These are phyloP conservation scores for Paramyrothecium sp. DNA, from an alignment of 2,329 filamentous ascomycete genomes.

Conservation along the genomic window DNA sequence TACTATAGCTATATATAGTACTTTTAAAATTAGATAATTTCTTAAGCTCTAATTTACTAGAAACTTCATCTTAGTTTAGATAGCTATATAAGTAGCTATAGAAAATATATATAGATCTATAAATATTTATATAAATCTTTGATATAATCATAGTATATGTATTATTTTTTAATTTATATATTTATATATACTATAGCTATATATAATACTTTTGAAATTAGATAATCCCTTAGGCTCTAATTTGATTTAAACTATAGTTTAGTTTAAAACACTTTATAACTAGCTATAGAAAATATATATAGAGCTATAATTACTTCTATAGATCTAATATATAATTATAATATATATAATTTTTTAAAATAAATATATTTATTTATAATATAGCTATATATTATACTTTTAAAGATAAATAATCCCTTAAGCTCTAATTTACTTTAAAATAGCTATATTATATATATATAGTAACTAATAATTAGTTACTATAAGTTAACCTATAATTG, in stretches of 20 bases:
- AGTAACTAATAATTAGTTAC: constrained; percentile 1
- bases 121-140: not conserved
- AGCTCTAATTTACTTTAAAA: not conserved
- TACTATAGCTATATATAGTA: not conserved
- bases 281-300: no score
- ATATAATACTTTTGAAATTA: not conserved
- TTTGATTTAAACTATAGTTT: not conserved
- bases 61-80: no score
- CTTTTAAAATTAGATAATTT: no score
- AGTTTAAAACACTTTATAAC: not conserved
- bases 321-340: constrained; percentile 3
- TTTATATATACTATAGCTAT: not conserved
- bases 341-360: not conserved
- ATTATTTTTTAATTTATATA: no score
- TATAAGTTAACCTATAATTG: no score
- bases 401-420: constrained; percentile 4
- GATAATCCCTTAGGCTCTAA: not conserved
- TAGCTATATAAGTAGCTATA: no score
- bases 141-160: no score
- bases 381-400: not conserved
- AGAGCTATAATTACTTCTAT: no score
- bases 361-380: not conserved
- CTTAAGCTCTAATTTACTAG: no score
- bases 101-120: not conserved
- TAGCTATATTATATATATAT: not conserved